Evolutionary conservation across 345 rosid species (phyloP), one percentile per base, ranked within the genome.

Genomic region (Brassica nigra): DNA sequence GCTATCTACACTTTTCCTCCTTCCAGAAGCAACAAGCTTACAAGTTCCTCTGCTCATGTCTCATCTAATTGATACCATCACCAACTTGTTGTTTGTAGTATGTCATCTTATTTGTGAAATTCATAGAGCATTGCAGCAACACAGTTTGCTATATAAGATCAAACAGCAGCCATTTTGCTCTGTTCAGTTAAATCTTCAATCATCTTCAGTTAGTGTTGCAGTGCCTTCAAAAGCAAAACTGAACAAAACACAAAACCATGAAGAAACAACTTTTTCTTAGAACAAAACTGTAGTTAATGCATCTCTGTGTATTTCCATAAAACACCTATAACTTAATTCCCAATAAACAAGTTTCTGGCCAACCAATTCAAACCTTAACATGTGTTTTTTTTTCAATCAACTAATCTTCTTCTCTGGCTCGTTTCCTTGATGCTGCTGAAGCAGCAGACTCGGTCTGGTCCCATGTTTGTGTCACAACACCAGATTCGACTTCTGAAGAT

Each of bases 321-420:
- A 74, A 63, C 68, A 37, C 47, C 77, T 33, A 62, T 6, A 42
- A 49, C 64, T 74, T 68, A 68, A 44, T 34, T 49, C 11, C 54
- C 69, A 79, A 74, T 61, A 47, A 67, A 20, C 27, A 30, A 39
- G 49, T 70, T 23, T 23, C 14, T 57, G n/a, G 10, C 14, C 58
- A 54, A 66, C 59, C 4, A 65, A 54, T n/a, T 59, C 79, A 57
- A 67, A 67, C 15, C 33, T 59, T 47, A 4, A 62, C 2, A 11
- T 49, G 42, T 30, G n/a, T 36, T 63, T 57, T 70, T 63, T 57
- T 70, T 52, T 52, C 20, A 61, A 29, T 62, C 66, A 29, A 4
- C 59, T 83, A 81, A 76, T 84, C 84, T 74, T 73, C 79, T 78
- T 73, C 79, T 78, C 87, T 83, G 2, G 70, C 79, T 3, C 88